Percentiles rank a stretch among this genome's conserved stretches.
phyloP scores from a whole-genome alignment of 2,329 filamentous ascomycete species.

The Cryphonectria carpinicola region DNA sequence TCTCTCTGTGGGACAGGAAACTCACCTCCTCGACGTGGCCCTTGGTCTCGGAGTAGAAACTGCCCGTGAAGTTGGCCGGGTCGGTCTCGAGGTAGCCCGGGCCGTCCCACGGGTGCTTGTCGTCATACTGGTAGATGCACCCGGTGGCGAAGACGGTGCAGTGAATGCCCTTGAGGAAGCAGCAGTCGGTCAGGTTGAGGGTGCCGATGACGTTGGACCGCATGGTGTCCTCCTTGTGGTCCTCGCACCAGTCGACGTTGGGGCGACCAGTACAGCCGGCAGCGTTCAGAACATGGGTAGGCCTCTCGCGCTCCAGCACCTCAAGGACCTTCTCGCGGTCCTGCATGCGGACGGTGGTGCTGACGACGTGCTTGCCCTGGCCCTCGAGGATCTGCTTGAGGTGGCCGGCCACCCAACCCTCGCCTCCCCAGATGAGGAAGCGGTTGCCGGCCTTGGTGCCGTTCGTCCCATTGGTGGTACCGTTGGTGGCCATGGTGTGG shows the following conservation, averaged over 20 bases:
- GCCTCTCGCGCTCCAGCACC: constrained; percentile 61
- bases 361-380: constrained; percentile 64
- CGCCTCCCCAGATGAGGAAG: constrained; percentile 68
- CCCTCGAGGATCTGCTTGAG: constrained; percentile 60
- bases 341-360: constrained; percentile 68
- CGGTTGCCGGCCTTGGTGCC: constrained; percentile 35
- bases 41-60: constrained; percentile 72
- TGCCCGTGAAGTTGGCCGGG: constrained; percentile 66
- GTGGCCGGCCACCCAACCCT: constrained; percentile 66
- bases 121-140: constrained; percentile 69
- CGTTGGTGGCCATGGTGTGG: constrained; percentile 31
- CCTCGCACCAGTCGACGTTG: constrained; percentile 74
- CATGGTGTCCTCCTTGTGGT: constrained; percentile 69
- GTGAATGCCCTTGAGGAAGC: constrained; percentile 62
- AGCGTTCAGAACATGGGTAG: constrained; percentile 69
- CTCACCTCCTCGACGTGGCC: constrained; percentile 65
- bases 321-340: constrained; percentile 59
- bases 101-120: constrained; percentile 62
- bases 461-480: constrained; percentile 36
- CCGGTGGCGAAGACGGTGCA: constrained; percentile 69
- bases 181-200: constrained; percentile 65
- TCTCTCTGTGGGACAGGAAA: constrained; percentile 15
- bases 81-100: constrained; percentile 65
- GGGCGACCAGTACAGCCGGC: constrained; percentile 69
- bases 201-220: constrained; percentile 70